Base-by-base conservation (phyloP, 139 green algal genomes). In the Chlamydomonas schloesseri region DNA sequence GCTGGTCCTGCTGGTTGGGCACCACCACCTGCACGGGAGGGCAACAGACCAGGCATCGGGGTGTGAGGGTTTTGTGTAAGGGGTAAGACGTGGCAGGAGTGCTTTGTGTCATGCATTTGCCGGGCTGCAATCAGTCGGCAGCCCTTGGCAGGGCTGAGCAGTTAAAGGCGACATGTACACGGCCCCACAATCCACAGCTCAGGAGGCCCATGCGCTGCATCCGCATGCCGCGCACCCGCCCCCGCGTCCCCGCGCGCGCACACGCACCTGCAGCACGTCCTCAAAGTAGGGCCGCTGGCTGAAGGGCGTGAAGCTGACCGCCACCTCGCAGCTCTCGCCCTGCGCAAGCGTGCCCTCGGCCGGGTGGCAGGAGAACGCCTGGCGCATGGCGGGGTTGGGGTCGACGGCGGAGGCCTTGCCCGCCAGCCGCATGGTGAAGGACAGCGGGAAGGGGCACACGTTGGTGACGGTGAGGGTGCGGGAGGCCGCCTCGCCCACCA, bases 1-100 rank as follows among this genome's bases (percentile, higher is more conserved):
- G 73, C 71, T 90, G 74, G 68, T 94, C 87, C 77, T 94, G 90
- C 91, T 94, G 91, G 74, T 94, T 92, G 17, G 91, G 91, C 37
- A 95, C 91, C 21, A 87, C 75, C 15, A 95, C 81, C 58, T 91
- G 80, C 15, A 72, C 3, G 60, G 13, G 62, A 15, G 53, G 53
- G 53, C n/a, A n/a, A n/a, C n/a, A n/a, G n/a, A n/a, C n/a, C n/a
- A n/a, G n/a, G n/a, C n/a, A n/a, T n/a, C n/a, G n/a, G n/a, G n/a
- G n/a, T n/a, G n/a, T n/a, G n/a, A n/a, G n/a, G n/a, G n/a, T n/a
- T n/a, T n/a, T n/a, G n/a, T n/a, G n/a, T n/a, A n/a, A n/a, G n/a
- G n/a, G n/a, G n/a, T n/a, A n/a, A n/a, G n/a, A n/a, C n/a, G n/a
- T n/a, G n/a, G n/a, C n/a, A n/a, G n/a, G n/a, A n/a, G n/a, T n/a